Evolutionary conservation across 768 basidiomycete species (phyloP).

Genomic region (Podaxis mareebaensis): DNA sequence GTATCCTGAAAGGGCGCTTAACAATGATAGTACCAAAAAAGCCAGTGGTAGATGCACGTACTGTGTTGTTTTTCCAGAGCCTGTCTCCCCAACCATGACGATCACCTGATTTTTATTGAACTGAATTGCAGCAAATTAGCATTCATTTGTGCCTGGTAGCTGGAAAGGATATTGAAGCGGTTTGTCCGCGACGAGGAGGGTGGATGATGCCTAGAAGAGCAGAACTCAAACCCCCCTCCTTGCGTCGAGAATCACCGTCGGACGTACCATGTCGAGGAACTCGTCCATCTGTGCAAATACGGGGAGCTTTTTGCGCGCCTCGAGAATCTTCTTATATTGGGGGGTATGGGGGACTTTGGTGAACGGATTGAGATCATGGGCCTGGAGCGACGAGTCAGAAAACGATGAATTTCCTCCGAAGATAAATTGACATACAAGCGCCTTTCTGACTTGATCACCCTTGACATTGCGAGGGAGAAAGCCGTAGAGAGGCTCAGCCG

Average conservation of each 20-base stretch:
- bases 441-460: conserved; percentile 62
- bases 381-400: conserved; percentile 40
- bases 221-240: conserved; percentile 46
- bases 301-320: conserved; percentile 83
- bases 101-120: conserved; percentile 82
- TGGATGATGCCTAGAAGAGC: conserved; percentile 41
- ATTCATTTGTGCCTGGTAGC: conserved; percentile 15
- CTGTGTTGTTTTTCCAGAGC: conserved; percentile 96
- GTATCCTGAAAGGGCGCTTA: conserved; percentile 60
- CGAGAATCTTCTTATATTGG: conserved; percentile 86
- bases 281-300: conserved; percentile 93
- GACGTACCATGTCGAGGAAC: conserved; percentile 83
- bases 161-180: conserved; percentile 19
- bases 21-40: conserved; percentile 16
- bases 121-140: conserved; percentile 38
- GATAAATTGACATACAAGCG: conserved; percentile 55
- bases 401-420: neutral
- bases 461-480: conserved; percentile 71
- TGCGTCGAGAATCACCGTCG: conserved; percentile 25
- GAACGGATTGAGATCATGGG: conserved; percentile 85
- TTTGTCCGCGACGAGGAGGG: conserved; percentile 30
- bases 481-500: conserved; percentile 66
- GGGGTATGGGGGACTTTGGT: conserved; percentile 75
- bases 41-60: conserved; percentile 38
- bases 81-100: conserved; percentile 92